phyloP scores from a whole-genome alignment of 2,329 filamentous ascomycete genomes.

The Diplodia scrobiculata region DNA sequence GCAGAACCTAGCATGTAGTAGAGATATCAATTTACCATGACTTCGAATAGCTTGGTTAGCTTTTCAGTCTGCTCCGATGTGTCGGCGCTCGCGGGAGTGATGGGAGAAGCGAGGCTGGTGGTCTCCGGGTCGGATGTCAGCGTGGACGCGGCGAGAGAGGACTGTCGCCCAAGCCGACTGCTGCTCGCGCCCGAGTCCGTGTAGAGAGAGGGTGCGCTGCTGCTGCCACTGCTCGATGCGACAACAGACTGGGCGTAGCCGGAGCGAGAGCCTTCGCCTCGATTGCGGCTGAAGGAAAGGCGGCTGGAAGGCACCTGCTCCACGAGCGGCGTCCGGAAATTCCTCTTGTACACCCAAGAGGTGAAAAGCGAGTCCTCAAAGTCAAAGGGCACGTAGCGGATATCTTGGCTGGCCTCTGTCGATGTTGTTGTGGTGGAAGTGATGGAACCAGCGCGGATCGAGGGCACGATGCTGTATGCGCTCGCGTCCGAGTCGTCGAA shows the following conservation, averaged over 20 bases:
- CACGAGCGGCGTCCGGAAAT: conserved; percentile 6
- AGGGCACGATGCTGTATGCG: conserved; percentile 31
- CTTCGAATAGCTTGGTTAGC: conserved; percentile 8
- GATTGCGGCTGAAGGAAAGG: too few species aligned
- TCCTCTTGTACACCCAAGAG: conserved; percentile 31
- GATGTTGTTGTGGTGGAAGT: neutral
- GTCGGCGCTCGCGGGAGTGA: too few species aligned
- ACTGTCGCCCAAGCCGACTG: too few species aligned
- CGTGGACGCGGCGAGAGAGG: too few species aligned
- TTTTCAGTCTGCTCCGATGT: neutral
- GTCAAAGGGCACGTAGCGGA: conserved; percentile 28
- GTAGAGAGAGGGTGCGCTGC: too few species aligned
- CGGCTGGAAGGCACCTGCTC: too few species aligned
- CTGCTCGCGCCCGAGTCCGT: too few species aligned
- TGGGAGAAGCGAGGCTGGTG: too few species aligned
- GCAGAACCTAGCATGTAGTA: neutral
- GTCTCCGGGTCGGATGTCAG: too few species aligned
- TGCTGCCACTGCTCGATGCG: too few species aligned
- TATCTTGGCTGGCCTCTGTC: neutral
- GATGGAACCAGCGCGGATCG: conserved; percentile 15
- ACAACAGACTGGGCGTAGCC: too few species aligned
- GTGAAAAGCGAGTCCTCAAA: conserved; percentile 32
- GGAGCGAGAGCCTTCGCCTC: too few species aligned
- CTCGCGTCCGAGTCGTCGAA: conserved; percentile 30
- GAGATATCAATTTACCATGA: conserved; percentile 5